A percentile compares a stretch with the other conserved stretches of the same genome.
phyloP scores from a whole-genome alignment of 164 flowering plant species.

The Macadamia tetraphylla region DNA sequence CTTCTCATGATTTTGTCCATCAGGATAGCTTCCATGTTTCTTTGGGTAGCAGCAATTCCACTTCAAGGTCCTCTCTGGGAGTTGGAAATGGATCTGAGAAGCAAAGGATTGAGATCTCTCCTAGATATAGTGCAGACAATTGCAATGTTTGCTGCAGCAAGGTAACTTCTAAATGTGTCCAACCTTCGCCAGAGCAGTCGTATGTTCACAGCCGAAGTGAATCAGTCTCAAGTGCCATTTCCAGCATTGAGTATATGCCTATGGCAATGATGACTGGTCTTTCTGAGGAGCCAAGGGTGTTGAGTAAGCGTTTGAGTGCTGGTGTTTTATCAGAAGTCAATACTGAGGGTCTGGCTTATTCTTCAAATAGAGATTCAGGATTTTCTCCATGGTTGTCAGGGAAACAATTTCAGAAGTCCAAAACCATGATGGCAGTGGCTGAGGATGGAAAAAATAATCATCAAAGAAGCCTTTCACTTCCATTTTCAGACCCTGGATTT shows the following conservation, averaged over 20 bases:
- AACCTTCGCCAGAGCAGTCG: slow-evolving; percentile 45
- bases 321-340: slow-evolving; percentile 44
- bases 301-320: slow-evolving; percentile 28
- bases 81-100: slow-evolving; percentile 37
- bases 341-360: slow-evolving; percentile 25
- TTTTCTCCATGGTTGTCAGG: slow-evolving; percentile 31
- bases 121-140: slow-evolving; percentile 26
- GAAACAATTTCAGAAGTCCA: slow-evolving; percentile 29
- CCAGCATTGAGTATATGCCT: slow-evolving; percentile 45
- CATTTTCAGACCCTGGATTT: slow-evolving; percentile 28
- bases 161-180: slow-evolving; percentile 27
- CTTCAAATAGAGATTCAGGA: slow-evolving; percentile 26
- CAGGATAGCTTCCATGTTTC: slow-evolving; percentile 31
- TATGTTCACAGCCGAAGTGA: slow-evolving; percentile 63
- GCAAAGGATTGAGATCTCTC: slow-evolving; percentile 24
- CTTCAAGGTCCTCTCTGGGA: slow-evolving; percentile 42
- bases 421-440: slow-evolving; percentile 20
- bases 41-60: slow-evolving; percentile 30
- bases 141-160: slow-evolving; percentile 14
- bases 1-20: slow-evolving; percentile 23
- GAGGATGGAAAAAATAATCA: slow-evolving; percentile 31
- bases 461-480: slow-evolving; percentile 27
- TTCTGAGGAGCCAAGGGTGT: slow-evolving; percentile 34
- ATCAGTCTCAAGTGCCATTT: slow-evolving; percentile 61
- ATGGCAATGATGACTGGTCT: slow-evolving; percentile 10